A percentile compares a stretch with the other conserved stretches of the same genome.
phyloP scores from a whole-genome alignment of 345 rosid genomes.

The Syzygium oleosum region DNA sequence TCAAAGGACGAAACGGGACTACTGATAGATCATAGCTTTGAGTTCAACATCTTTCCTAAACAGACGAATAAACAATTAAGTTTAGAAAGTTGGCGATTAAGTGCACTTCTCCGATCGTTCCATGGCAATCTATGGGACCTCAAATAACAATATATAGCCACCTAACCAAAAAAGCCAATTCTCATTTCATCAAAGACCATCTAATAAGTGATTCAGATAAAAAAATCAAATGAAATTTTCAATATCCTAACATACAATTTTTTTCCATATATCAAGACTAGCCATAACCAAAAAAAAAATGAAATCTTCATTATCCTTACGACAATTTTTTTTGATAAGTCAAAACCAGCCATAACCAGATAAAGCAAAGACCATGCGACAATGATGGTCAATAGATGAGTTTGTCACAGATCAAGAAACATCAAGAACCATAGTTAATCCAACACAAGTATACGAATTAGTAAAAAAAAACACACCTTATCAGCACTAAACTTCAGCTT shows the following conservation, averaged over 20 bases:
- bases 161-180: not conserved
- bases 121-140: not conserved
- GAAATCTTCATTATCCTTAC: not conserved
- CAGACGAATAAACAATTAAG: not conserved
- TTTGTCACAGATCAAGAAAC: not conserved
- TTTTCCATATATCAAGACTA: not conserved
- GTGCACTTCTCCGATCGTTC: not conserved
- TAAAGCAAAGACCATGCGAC: not conserved
- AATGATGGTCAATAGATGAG: not conserved
- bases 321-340: not conserved
- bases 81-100: not conserved
- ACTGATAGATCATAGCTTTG: not conserved
- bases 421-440: not conserved
- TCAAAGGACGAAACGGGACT: not conserved
- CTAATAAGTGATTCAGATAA: not conserved
- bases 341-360: not conserved
- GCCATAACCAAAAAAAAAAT: not conserved
- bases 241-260: not conserved
- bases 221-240: not conserved
- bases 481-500: conserved; percentile 91
- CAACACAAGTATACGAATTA: not conserved
- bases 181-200: not conserved
- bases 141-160: not conserved
- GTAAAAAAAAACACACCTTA: conserved; percentile 44
- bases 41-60: not conserved